phyloP scores from a whole-genome alignment of 257 asterid genomes.

The Verbascum thapsus region DNA sequence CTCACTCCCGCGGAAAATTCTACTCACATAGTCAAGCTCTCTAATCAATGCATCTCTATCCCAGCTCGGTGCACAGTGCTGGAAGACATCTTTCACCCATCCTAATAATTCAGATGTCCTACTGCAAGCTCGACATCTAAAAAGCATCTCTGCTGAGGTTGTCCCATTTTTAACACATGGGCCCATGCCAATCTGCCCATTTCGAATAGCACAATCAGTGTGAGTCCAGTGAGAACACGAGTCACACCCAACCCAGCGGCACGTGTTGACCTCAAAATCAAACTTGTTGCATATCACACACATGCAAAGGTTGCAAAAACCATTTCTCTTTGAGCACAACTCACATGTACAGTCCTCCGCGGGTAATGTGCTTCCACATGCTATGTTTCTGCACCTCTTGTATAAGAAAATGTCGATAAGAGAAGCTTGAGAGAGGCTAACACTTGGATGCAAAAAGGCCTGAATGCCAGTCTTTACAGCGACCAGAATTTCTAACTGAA shows the following conservation, averaged over 20 bases:
- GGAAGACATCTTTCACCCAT: conserved; percentile 93
- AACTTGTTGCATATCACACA: conserved; percentile 85
- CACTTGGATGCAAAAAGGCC: conserved; percentile 90
- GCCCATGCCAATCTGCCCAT: conserved; percentile 74
- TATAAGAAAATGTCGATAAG: conserved; percentile 78
- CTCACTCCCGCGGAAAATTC: conserved; percentile 82
- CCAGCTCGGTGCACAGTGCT: conserved; percentile 88
- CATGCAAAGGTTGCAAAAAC: conserved; percentile 97
- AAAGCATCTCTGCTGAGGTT: conserved; percentile 73
- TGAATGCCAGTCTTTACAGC: conserved; percentile 86
- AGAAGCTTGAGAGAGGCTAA: conserved; percentile 89
- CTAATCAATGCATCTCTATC: conserved; percentile 74
- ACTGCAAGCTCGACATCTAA: conserved; percentile 80
- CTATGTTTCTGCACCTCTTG: conserved; percentile 84
- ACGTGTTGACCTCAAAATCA: conserved; percentile 92
- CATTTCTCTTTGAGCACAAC: conserved; percentile 73
- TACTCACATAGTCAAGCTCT: conserved; percentile 80
- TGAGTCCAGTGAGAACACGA: conserved; percentile 93
- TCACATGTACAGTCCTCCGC: conserved; percentile 85
- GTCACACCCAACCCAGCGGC: conserved; percentile 94
- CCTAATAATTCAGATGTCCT: conserved; percentile 85
- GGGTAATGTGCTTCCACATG: conserved; percentile 80
- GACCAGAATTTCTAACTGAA: conserved; percentile 81
- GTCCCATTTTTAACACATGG: conserved; percentile 63
- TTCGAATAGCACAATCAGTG: conserved; percentile 86